Percentiles rank a stretch among this genome's conserved stretches.
Evolutionary conservation across 202 grass and related monocot genomes (phyloP).

Genomic region (Bolboschoenoplectus hybrid): DNA sequence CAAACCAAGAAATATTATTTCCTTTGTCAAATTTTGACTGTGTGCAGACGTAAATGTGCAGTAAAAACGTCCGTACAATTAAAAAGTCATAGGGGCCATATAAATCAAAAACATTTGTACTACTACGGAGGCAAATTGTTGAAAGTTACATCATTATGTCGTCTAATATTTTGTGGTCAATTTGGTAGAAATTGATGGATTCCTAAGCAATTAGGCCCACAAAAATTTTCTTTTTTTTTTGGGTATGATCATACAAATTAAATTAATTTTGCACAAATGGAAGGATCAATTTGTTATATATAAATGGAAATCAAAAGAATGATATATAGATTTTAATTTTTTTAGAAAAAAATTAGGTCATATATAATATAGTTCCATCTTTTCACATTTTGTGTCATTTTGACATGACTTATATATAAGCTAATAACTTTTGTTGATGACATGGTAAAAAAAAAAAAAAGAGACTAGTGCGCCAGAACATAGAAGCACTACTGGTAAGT

Average conservation of each 20-base stretch:
- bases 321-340: too few relatives aligned
- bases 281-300: too few relatives aligned
- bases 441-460: slow-evolving; percentile 3
- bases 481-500: background rate
- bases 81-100: background rate
- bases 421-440: slow-evolving; percentile 8
- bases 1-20: slow-evolving; percentile 13
- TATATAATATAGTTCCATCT: background rate
- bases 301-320: too few relatives aligned
- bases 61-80: slow-evolving; percentile 7
- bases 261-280: too few relatives aligned
- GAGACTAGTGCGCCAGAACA: background rate
- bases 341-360: background rate
- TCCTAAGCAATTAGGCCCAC: background rate
- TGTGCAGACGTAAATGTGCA: background rate
- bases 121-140: background rate
- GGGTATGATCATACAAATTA: too few relatives aligned
- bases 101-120: background rate
- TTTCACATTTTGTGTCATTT: background rate
- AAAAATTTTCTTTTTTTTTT: too few relatives aligned
- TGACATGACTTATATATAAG: background rate
- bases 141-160: background rate
- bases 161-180: background rate
- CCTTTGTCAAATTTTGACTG: background rate
- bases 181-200: background rate